Base-by-base conservation (phyloP, 805 yeast species). In the Hanseniaspora nectarophila region DNA sequence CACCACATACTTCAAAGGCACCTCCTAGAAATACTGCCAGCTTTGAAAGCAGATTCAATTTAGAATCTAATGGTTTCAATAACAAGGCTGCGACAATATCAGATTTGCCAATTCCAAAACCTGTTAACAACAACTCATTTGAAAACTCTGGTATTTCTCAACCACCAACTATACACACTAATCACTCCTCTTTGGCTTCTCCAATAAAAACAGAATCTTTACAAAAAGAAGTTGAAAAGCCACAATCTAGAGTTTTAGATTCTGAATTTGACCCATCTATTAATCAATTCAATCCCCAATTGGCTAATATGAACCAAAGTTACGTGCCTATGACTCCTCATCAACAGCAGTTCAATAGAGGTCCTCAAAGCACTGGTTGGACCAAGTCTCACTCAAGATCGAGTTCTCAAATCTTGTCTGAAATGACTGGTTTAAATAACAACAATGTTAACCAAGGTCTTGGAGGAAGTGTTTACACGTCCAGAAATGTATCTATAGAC, bases 321-420 rank as follows among this genome's bases (percentile, higher is more conserved):
- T 29, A 39, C 16, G 13, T 40, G 13, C 50, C 47, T 20, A 47
- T 52, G n/a, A 52, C 51, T 23, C 54, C 54, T 20, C 35, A 45
- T 20, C 45, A 48, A 13, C 52, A 49, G n/a, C 45, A 42, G 20
- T 3, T 42, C 24, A 31, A 16, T 4, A 18, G n/a, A 12, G 31
- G 34, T 9, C 6, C 13, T 8, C 24, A 28, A 28, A 16, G 46
- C 18, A 18, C 28, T 16, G 45, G 40, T 9, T 42, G 53, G 46
- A 23, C 23, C 2, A 52, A 35, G 35, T n/a, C 54, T 7, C 54
- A 52, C 16, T 52, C 54, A 5, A 52, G 54, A 52, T 45, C 54
- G 1, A 52, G 54, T 18, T 44, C 50, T 16, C 54, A 52, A 38
- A 45, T 52, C 2, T 31, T 52, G 28, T 51, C 54, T 29, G 54